These are phyloP conservation scores for Boletellus ananiceps DNA, from an alignment of 768 basidiomycete species.

Conservation along the genomic window DNA sequence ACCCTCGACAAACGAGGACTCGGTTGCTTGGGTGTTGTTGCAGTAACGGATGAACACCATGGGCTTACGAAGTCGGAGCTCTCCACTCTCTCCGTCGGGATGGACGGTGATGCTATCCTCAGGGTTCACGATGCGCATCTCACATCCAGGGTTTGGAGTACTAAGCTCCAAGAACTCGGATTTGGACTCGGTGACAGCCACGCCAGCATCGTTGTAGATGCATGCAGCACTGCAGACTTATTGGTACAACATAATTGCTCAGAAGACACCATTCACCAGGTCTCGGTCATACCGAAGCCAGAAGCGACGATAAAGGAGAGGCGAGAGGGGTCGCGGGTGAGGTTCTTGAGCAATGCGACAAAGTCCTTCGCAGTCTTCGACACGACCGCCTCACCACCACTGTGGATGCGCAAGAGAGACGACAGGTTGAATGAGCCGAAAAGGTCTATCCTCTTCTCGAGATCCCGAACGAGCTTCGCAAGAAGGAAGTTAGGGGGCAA, in stretches of 20 bases:
- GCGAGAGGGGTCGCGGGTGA: conserved; percentile 11
- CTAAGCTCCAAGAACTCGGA: conserved; percentile 37
- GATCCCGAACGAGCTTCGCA: conserved; percentile 33
- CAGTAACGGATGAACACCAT: conserved; percentile 42
- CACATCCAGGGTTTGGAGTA: conserved; percentile 27
- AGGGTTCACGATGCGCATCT: conserved; percentile 34
- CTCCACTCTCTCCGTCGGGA: conserved; percentile 31
- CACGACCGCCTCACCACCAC: conserved; percentile 42
- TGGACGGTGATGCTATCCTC: conserved; percentile 25
- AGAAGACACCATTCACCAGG: conserved; percentile 23
- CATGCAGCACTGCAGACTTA: conserved; percentile 28
- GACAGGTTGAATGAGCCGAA: conserved; percentile 32
- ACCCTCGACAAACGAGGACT: conserved; percentile 41
- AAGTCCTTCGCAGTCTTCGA: conserved; percentile 35
- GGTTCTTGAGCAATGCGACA: conserved; percentile 26
- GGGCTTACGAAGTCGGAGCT: conserved; percentile 39
- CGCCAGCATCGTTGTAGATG: conserved; percentile 26
- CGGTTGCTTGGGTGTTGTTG: conserved; percentile 45
- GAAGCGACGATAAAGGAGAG: conserved; percentile 21
- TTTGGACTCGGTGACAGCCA: conserved; percentile 5
- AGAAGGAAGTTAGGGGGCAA: conserved; percentile 40
- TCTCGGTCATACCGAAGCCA: conserved; percentile 45
- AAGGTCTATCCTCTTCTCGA: conserved; percentile 19
- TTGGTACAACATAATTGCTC: not conserved
- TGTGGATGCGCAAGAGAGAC: conserved; percentile 32